These are phyloP conservation scores for Shiraia bambusicola DNA, from an alignment of 2,329 filamentous ascomycete genomes.

Conservation along the genomic window DNA sequence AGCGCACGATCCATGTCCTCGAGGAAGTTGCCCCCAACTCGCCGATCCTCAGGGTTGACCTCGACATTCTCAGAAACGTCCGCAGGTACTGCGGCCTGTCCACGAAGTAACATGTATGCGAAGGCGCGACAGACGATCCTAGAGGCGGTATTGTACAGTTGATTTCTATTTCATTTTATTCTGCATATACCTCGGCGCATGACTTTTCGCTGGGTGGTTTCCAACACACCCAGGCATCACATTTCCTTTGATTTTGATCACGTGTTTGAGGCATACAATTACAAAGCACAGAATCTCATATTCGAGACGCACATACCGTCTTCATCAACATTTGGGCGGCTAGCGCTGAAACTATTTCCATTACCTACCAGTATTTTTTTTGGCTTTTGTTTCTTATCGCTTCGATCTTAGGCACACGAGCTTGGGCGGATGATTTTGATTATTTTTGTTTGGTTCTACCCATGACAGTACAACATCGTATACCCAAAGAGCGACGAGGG, in stretches of 20 bases:
- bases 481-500: too few relatives aligned
- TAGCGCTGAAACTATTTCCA: conserved; percentile 27
- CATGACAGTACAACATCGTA: too few relatives aligned
- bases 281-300: background rate
- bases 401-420: background rate
- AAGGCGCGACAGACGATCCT: background rate
- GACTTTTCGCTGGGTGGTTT: conserved; percentile 4
- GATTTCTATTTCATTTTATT: background rate
- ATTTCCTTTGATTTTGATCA: conserved; percentile 2
- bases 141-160: background rate
- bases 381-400: background rate
- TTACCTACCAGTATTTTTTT: conserved; percentile 11
- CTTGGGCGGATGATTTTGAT: background rate
- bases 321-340: conserved; percentile 26
- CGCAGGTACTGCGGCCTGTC: conserved; percentile 21
- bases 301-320: conserved; percentile 14
- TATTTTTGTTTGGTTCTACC: too few relatives aligned
- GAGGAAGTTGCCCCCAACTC: conserved; percentile 68
- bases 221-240: too few relatives aligned
- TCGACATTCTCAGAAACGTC: conserved; percentile 65
- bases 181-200: conserved; percentile 16
- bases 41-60: conserved; percentile 72
- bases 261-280: conserved; percentile 1
- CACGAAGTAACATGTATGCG: background rate
- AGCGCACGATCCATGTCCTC: conserved; percentile 72